phyloP scores from a whole-genome alignment of 225 moss, liverwort and hornwort genomes.

The Ulota crispa region DNA sequence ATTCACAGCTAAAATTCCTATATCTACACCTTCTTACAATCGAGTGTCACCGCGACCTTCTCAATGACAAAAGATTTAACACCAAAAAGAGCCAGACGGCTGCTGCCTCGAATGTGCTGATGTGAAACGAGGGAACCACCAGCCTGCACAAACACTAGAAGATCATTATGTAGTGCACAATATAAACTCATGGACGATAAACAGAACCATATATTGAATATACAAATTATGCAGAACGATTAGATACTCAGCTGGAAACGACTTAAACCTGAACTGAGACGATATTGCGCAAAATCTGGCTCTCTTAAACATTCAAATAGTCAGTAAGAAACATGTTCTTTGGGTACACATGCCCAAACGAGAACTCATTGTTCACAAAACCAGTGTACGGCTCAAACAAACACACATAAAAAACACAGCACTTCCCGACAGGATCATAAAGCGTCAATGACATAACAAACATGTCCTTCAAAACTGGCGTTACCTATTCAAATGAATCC shows the following conservation, averaged over 20 bases:
- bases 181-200: background rate
- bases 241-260: background rate
- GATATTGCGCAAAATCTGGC: background rate
- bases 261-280: background rate
- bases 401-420: too few relatives aligned
- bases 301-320: background rate
- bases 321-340: background rate
- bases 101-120: background rate
- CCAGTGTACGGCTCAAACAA: background rate
- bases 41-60: background rate
- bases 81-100: background rate
- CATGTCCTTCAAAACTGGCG: background rate
- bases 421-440: background rate
- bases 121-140: background rate
- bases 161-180: background rate
- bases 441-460: background rate
- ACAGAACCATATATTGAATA: background rate
- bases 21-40: constrained; percentile 31
- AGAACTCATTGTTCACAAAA: background rate
- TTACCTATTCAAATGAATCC: background rate
- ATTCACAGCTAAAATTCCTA: constrained; percentile 10
- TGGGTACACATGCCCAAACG: too few relatives aligned
- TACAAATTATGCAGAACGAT: background rate
- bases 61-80: background rate
- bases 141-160: constrained; percentile 18